Conservation (phyloP, 2,329 filamentous ascomycete genomes). For the Calcarisporium arbuscula region DNA sequence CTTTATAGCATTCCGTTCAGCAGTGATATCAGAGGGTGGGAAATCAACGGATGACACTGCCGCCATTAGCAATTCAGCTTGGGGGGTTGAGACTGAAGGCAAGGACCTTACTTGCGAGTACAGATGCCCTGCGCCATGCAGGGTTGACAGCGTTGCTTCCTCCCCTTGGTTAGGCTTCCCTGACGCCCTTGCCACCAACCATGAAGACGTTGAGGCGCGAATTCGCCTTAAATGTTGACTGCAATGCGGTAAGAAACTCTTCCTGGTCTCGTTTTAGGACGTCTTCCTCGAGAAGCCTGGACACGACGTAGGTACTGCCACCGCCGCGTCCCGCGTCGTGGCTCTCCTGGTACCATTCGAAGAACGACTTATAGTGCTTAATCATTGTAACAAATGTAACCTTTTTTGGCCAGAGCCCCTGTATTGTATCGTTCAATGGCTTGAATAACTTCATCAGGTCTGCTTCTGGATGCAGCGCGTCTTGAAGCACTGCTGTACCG, state of each 20-base stretch:
- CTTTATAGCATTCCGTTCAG: no score
- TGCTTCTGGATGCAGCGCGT: background rate
- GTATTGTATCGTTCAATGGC: background rate
- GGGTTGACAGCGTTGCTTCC: constrained; percentile 18
- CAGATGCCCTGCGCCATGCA: background rate
- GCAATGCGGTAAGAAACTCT: constrained; percentile 29
- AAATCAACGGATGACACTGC: no score
- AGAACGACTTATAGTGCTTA: background rate
- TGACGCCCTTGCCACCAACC: constrained; percentile 24
- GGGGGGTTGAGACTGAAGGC: background rate
- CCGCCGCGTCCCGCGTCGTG: background rate
- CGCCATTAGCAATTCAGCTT: background rate
- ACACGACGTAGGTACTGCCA: background rate
- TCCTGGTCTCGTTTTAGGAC: constrained; percentile 28
- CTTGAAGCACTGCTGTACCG: background rate
- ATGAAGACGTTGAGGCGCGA: constrained; percentile 20
- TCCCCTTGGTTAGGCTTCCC: constrained; percentile 35
- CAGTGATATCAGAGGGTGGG: no score
- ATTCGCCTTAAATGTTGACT: constrained; percentile 21
- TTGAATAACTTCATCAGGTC: background rate
- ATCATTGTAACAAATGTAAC: background rate
- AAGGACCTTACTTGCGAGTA: background rate
- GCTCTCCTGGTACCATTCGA: background rate
- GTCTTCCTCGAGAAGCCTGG: constrained; percentile 17
- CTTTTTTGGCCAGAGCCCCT: background rate